Evolutionary conservation across 2,329 filamentous ascomycete species (phyloP), one percentile per base, ranked within the genome.

Genomic region (Aspergillus clavatus): DNA sequence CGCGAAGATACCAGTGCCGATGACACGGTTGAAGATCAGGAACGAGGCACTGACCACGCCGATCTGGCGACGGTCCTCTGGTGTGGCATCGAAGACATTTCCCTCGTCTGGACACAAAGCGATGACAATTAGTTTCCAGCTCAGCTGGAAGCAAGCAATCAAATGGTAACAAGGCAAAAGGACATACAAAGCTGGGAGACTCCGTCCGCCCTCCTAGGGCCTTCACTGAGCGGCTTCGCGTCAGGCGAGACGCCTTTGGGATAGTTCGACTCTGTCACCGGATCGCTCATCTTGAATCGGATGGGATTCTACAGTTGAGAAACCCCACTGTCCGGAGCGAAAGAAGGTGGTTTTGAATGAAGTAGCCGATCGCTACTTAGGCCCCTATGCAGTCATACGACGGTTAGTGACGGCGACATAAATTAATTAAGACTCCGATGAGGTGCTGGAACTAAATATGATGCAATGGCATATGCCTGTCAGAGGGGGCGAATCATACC

Each of bases 1-100:
- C 5, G 71, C 72, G 52, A 74, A 77, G 45, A 77, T 75, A 29
- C 74, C 74, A 0, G 73, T 73, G 10, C 74, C 74, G 42, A 74
- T 68, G 28, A 73, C 68, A 2, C 72, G 68, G 52, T 75, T 75
- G 53, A 76, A 72, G 44, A 75, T 74, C 36, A 76, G 57, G 44
- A 73, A 70, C 2, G 71, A 57, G n/a, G 69, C 69, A 45, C 62
- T 69, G 47, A 70, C 46, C 6, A 69, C 55, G 36, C 69, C 68
- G 40, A 72, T 69, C 44, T 69, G 64, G 14, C 66, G 65, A 33
- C 66, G 63, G 44, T 60, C 50, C 2, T 68, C 65, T 6, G 65
- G 65, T 2, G 62, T 59, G 2, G 60, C 48, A 22, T 67, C 60
- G 24, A 62, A 66, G 36, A 66, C 55, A 58, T 66, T 61, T 39